These are phyloP conservation scores for Haplosporangium sp. DNA, from an alignment of 371 early-diverging fungal genomes.

Conservation along the genomic window DNA sequence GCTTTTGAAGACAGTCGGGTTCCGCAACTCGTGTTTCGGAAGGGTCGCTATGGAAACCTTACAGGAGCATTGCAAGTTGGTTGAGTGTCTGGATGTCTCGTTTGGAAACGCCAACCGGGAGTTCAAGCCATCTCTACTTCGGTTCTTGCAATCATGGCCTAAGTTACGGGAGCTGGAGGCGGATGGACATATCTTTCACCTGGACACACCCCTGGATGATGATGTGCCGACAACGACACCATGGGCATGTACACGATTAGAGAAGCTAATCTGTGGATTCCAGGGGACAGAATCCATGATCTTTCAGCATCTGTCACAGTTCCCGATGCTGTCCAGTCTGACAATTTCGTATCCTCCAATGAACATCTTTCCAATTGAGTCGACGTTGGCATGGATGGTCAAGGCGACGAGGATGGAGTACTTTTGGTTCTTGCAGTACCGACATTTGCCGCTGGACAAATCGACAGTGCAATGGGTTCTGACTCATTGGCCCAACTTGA, in stretches of 20 bases:
- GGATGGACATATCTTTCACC: slow-evolving; percentile 33
- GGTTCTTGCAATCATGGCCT: slow-evolving; percentile 31
- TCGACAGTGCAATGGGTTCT: slow-evolving; percentile 29
- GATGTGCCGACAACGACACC: slow-evolving; percentile 10
- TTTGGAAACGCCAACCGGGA: slow-evolving; percentile 22
- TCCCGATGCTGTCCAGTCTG: slow-evolving; percentile 23
- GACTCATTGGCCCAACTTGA: slow-evolving; percentile 35
- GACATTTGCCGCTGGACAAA: slow-evolving; percentile 24
- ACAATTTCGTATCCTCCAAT: slow-evolving; percentile 32
- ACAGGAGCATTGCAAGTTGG: slow-evolving; percentile 26
- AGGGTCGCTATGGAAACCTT: slow-evolving; percentile 31
- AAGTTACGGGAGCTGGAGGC: slow-evolving; percentile 35
- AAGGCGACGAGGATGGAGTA: slow-evolving; percentile 37
- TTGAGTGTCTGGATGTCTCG: slow-evolving; percentile 42
- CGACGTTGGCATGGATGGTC: slow-evolving; percentile 33
- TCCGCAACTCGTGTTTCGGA: slow-evolving; percentile 37
- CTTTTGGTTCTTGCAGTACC: slow-evolving; percentile 40
- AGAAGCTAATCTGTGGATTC: slow-evolving; percentile 48
- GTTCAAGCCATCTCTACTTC: slow-evolving; percentile 28
- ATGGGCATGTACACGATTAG: slow-evolving; percentile 38
- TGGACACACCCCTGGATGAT: slow-evolving; percentile 24
- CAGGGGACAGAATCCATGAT: slow-evolving; percentile 36
- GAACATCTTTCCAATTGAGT: slow-evolving; percentile 20
- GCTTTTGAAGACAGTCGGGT: slow-evolving; percentile 34
- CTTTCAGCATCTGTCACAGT: slow-evolving; percentile 37